Evolutionary conservation across 1,139 yeast species (phyloP).

Genomic region (Groenewaldozyma auringiensis): DNA sequence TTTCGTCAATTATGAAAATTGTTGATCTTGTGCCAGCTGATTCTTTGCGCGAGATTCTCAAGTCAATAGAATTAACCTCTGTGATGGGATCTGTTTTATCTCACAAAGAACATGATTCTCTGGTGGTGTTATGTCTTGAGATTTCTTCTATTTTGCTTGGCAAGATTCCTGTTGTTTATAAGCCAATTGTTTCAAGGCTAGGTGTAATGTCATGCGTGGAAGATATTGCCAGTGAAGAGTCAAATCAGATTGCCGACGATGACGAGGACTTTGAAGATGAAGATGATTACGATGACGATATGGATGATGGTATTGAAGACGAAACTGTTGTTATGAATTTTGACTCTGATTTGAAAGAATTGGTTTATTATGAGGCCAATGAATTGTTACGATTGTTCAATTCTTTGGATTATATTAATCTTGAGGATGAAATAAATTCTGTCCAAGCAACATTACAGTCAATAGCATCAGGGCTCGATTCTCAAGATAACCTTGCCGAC

Average conservation of each 20-base stretch:
- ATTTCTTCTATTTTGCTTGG: conserved; percentile 42
- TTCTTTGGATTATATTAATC: not conserved
- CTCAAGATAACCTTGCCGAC: conserved; percentile 16
- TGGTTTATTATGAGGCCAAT: conserved; percentile 10
- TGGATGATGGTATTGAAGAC: conserved; percentile 19
- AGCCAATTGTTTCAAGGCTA: conserved; percentile 55
- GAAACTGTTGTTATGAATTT: conserved; percentile 5
- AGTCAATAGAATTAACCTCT: conserved; percentile 28
- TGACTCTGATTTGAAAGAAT: conserved; percentile 5
- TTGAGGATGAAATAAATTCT: conserved; percentile 9
- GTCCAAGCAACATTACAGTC: conserved; percentile 4
- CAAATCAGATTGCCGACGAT: conserved; percentile 11
- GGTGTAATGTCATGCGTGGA: conserved; percentile 56
- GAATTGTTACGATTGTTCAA: conserved; percentile 2
- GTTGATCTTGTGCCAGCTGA: conserved; percentile 29
- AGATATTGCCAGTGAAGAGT: conserved; percentile 12
- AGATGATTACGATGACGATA: conserved; percentile 17
- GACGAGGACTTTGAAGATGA: too few relatives aligned
- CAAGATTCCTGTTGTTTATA: conserved; percentile 40
- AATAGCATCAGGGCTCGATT: conserved; percentile 14
- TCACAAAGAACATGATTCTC: conserved; percentile 36
- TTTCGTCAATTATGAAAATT: conserved; percentile 52
- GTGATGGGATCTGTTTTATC: conserved; percentile 65
- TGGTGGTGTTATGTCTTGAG: conserved; percentile 49
- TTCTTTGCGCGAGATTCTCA: conserved; percentile 20